A percentile compares a stretch with the other conserved stretches of the same genome.
Evolutionary conservation across 768 basidiomycete species (phyloP).

Genomic region (Mycena rosella): DNA sequence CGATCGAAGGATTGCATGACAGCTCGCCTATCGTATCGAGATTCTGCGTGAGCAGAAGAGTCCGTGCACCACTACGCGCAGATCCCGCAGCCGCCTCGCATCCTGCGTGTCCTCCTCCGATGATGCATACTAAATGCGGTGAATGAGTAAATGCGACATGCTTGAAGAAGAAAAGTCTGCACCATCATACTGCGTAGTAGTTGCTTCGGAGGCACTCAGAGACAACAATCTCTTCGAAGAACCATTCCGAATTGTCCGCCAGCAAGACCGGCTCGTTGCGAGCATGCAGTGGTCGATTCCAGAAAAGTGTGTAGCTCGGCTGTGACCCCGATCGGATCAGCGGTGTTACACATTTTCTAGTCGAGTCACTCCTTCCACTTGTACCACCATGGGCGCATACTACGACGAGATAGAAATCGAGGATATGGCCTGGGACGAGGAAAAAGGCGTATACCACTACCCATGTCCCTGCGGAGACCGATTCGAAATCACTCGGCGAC

Average conservation of each 20-base stretch:
- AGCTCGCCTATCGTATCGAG: constrained; percentile 84
- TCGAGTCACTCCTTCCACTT: constrained; percentile 29
- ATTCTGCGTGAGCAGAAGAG: constrained; percentile 85
- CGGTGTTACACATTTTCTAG: too few species aligned
- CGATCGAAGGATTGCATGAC: constrained; percentile 94
- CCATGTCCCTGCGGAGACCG: constrained; percentile 98
- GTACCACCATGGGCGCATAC: constrained; percentile 75
- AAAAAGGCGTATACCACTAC: constrained; percentile 90
- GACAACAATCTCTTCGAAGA: constrained; percentile 9
- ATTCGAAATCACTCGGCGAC: constrained; percentile 91
- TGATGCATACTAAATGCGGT: constrained; percentile 72
- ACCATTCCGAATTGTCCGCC: constrained; percentile 23
- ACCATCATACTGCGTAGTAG: constrained; percentile 35
- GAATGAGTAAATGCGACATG: not conserved
- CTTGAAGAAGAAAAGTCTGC: not conserved
- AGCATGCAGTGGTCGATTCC: constrained; percentile 26
- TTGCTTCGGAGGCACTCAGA: constrained; percentile 2
- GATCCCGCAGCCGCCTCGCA: constrained; percentile 92
- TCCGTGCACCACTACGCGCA: constrained; percentile 85
- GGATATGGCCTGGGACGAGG: constrained; percentile 92
- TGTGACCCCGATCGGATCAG: constrained; percentile 8
- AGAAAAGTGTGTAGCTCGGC: constrained; percentile 1
- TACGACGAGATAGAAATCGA: constrained; percentile 99
- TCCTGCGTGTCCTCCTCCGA: constrained; percentile 94
- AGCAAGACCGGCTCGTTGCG: constrained; percentile 23